Evolutionary conservation across 2,329 filamentous ascomycete species (phyloP).

Genomic region (Xylariaceae sp.): DNA sequence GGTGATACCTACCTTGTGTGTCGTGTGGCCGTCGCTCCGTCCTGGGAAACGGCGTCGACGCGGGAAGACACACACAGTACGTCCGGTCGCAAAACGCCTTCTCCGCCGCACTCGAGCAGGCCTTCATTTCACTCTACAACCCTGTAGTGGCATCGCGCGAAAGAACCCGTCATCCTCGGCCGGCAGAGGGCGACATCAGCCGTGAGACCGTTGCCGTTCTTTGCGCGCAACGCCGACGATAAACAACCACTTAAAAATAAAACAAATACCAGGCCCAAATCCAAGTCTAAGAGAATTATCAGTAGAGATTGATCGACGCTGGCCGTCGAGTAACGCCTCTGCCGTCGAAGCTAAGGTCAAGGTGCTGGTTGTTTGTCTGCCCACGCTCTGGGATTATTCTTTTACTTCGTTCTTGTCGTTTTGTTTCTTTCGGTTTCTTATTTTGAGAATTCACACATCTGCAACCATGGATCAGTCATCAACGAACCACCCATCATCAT

Average conservation of each 20-base stretch:
- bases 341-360: slow-evolving; percentile 6
- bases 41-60: slow-evolving; percentile 5
- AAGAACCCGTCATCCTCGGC: slow-evolving; percentile 1
- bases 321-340: background rate
- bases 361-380: slow-evolving; percentile 1
- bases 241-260: background rate
- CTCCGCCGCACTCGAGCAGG: background rate
- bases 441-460: slow-evolving; percentile 1
- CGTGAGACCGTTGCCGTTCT: slow-evolving; percentile 4
- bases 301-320: slow-evolving; percentile 13
- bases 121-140: background rate
- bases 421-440: background rate
- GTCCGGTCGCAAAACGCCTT: slow-evolving; percentile 11
- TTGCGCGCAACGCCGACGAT: slow-evolving; percentile 8
- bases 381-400: background rate
- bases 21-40: slow-evolving; percentile 8
- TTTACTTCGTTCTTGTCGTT: background rate
- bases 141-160: slow-evolving; percentile 4
- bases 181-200: slow-evolving; percentile 3
- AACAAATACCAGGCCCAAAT: background rate
- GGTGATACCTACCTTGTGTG: slow-evolving; percentile 21
- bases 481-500: slow-evolving; percentile 53
- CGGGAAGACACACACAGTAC: slow-evolving; percentile 8
- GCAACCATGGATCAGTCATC: slow-evolving; percentile 52
- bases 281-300: slow-evolving; percentile 7